Base-by-base conservation (phyloP, 345 rosid genomes). In the Lepidium aucheri region DNA sequence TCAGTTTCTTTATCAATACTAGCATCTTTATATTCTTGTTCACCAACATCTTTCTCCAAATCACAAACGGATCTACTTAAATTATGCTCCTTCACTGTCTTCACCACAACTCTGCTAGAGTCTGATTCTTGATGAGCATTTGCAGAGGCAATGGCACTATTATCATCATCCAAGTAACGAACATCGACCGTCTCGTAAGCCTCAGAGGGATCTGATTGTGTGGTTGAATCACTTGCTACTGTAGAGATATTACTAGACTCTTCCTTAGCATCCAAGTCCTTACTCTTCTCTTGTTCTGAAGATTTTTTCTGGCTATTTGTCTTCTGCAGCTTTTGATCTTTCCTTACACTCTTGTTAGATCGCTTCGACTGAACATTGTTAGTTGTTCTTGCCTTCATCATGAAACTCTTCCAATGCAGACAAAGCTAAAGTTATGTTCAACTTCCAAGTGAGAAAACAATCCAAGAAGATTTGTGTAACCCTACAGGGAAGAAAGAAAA, bases 111-210 rank as follows among this genome's bases (percentile, higher is more conserved):
- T 8, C 80, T 78, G 49, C 83, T 80, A 14, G 89, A 44, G 64
- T 76, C 87, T 39, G 90, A 77, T 50, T 65, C 85, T 15, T 77
- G 86, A 77, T 72, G 83, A 20, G 76, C 47, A 72, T 69, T 70
- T 65, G 56, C 63, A 75, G 76, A 75, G 35, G 73, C 68, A 59
- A 6, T 26, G 65, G 59, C 75, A 68, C 78, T 80, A 55, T 40
- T 79, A 44, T 60, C 78, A 70, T 86, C 84, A 76, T 85, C 89
- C 76, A 83, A 77, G 79, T 82, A 84, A 73, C 84, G 82, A 75
- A 84, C 74, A 76, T 78, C 85, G 76, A 83, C 39, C 1, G 75
- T 79, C 60, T 82, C 86, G 65, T 76, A 79, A 81, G 77, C 79
- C 78, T 80, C 87, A 46, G 85, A 50, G 53, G 76, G 66, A 83